Base-by-base conservation (phyloP, 768 basidiomycete species). In the Lactarius quietus region DNA sequence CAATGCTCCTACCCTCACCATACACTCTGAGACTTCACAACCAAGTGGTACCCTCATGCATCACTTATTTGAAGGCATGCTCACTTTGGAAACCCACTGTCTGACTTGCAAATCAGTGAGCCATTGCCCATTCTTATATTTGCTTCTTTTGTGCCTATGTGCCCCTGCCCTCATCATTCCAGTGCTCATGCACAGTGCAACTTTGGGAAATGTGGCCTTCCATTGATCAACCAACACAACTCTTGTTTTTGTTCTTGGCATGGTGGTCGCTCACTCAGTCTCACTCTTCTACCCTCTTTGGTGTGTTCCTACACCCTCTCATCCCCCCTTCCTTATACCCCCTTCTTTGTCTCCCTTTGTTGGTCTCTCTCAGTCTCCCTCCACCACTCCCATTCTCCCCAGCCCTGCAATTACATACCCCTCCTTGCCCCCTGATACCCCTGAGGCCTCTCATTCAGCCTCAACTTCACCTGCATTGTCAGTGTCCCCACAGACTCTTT, bases 81-180 rank as follows among this genome's bases (percentile, higher is more conserved):
- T 99, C 66, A 98, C 97, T 10, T 98, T 95, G 75, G 97, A 99
- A 80, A 99, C 97, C 31, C 86, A 95, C 33, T 99, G 97, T 77
- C 78, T 99, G 68, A 95, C 95, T 14, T 99, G 97, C 83, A 96
- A 99, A 79, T 97, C 92, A 52, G 95, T 96, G 72, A 72, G 69
- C 56, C 48, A 6, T 39, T 36, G 17, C 29, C 38, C 48, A 3
- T 26, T 29, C 20, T 33, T n/a, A 3, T 26, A 28, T 12, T 33
- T n/a, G 29, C 51, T 38, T 56, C 26, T 33, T 31, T 28, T 18
- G 35, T 23, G 18, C 51, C 17, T 35, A 29, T 51, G 9, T 35
- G 28, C 45, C 28, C 43, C 33, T 51, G 20, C 39, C 41, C 53
- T 43, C 58, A 31, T 38, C 45, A 36, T 52, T 54, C 60, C 48